Evolutionary conservation across 23 red algal genomes (phyloP).

Genomic region (Gracilaria domingensis): DNA sequence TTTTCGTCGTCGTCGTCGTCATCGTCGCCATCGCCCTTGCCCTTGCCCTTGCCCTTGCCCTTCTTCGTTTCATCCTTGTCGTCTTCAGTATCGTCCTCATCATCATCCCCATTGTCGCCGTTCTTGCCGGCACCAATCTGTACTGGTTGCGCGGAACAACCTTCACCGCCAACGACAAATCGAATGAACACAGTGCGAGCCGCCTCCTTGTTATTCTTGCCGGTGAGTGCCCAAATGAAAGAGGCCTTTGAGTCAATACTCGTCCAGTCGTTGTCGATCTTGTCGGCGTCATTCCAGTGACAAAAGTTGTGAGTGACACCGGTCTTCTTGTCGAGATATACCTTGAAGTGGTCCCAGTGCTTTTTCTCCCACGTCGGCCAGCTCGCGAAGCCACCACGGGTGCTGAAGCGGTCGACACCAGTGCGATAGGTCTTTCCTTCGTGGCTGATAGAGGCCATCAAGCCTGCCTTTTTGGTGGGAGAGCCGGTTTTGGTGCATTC

Average conservation of each 20-base stretch:
- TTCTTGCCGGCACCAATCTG: neutral
- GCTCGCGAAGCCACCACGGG: neutral
- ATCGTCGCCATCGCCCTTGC: neutral
- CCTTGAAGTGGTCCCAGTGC: neutral
- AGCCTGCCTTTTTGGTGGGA: neutral
- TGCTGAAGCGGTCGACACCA: neutral
- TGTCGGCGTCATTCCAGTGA: conserved; percentile 15
- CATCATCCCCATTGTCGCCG: neutral
- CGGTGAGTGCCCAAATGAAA: neutral
- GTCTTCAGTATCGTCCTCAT: neutral
- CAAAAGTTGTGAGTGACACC: neutral
- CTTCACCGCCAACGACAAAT: neutral
- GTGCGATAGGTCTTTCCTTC: conserved; percentile 2
- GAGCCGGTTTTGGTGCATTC: neutral
- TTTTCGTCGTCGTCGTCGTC: neutral
- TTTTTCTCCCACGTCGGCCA: conserved; percentile 1
- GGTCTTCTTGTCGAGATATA: neutral
- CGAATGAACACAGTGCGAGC: neutral
- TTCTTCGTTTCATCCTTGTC: neutral
- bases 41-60: neutral
- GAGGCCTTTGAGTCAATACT: neutral
- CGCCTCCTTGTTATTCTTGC: neutral
- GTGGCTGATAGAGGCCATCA: conserved; percentile 5
- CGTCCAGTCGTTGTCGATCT: neutral
- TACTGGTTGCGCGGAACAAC: neutral